Conservation (phyloP, 2,329 filamentous ascomycete genomes). For the Waltergamsia citrina region DNA sequence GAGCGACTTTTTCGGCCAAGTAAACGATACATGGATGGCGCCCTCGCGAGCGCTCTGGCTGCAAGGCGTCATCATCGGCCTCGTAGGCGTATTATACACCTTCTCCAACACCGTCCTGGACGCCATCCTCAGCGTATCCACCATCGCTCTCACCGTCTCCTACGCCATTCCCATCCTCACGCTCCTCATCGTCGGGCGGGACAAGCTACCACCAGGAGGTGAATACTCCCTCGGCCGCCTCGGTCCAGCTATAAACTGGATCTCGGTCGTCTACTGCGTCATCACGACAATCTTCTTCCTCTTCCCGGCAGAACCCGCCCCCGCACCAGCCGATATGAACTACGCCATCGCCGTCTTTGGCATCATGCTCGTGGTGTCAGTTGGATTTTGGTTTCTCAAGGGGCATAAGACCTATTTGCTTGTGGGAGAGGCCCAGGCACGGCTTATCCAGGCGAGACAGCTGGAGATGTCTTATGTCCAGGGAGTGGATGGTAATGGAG, state of each 20-base stretch:
- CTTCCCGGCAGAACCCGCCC: slow-evolving; percentile 28
- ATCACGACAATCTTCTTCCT: slow-evolving; percentile 37
- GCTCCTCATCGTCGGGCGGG: slow-evolving; percentile 31
- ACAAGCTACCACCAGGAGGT: slow-evolving; percentile 29
- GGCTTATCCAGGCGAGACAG: slow-evolving; percentile 1
- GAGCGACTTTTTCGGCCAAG: slow-evolving; percentile 22
- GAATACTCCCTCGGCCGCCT: slow-evolving; percentile 26
- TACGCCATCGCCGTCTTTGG: slow-evolving; percentile 38
- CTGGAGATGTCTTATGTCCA: slow-evolving; percentile 7
- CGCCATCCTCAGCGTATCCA: slow-evolving; percentile 37
- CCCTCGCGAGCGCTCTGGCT: slow-evolving; percentile 33
- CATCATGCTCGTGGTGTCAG: slow-evolving; percentile 30
- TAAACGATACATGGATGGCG: slow-evolving; percentile 30
- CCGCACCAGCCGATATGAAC: slow-evolving; percentile 31
- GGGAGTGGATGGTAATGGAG: background rate
- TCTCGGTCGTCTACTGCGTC: slow-evolving; percentile 31
- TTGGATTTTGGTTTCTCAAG: slow-evolving; percentile 30
- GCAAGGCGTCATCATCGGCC: slow-evolving; percentile 22
- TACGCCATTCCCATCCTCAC: slow-evolving; percentile 27
- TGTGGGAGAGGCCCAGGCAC: background rate
- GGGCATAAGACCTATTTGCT: slow-evolving; percentile 29
- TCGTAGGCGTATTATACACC: slow-evolving; percentile 35
- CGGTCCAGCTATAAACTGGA: slow-evolving; percentile 24
- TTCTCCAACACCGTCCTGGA: slow-evolving; percentile 35
- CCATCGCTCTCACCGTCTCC: slow-evolving; percentile 34